Conservation (phyloP, 345 rosid genomes). For the Ricinus communis region DNA sequence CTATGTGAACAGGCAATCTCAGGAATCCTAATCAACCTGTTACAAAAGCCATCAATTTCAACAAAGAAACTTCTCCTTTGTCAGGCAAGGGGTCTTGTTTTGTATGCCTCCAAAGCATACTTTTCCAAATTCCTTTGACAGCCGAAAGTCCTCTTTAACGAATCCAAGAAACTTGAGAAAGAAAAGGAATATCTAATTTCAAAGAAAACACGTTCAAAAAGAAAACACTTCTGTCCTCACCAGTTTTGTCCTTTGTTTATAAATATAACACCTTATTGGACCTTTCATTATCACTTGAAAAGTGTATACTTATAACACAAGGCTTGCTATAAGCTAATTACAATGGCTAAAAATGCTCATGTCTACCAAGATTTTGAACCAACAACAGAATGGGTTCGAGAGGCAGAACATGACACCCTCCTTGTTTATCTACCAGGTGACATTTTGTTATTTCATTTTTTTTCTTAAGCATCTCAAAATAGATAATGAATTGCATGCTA, state of each 20-base stretch:
- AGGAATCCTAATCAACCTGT: too few relatives aligned
- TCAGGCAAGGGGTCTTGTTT: background rate
- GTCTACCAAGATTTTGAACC: conserved; percentile 39
- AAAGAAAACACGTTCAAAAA: background rate
- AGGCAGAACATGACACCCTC: conserved; percentile 31
- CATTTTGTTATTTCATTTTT: background rate
- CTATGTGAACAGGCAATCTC: too few relatives aligned
- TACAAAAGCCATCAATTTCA: background rate
- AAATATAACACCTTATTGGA: background rate
- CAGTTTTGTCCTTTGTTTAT: background rate
- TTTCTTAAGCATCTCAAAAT: background rate
- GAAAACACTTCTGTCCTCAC: background rate
- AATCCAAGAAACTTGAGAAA: background rate
- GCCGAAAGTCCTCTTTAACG: background rate
- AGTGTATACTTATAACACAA: background rate
- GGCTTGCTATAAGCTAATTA: too few relatives aligned
- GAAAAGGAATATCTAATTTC: background rate
- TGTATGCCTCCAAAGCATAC: background rate
- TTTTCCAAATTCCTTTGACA: too few relatives aligned
- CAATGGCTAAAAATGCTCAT: conserved; percentile 8
- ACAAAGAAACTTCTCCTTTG: background rate
- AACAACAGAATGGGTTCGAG: conserved; percentile 28
- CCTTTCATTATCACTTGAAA: conserved; percentile 2
- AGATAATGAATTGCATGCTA: too few relatives aligned
- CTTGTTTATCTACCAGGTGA: conserved; percentile 36